Base-by-base conservation (phyloP, 495 filamentous ascomycete species). In the Bathelium albidoporum region DNA sequence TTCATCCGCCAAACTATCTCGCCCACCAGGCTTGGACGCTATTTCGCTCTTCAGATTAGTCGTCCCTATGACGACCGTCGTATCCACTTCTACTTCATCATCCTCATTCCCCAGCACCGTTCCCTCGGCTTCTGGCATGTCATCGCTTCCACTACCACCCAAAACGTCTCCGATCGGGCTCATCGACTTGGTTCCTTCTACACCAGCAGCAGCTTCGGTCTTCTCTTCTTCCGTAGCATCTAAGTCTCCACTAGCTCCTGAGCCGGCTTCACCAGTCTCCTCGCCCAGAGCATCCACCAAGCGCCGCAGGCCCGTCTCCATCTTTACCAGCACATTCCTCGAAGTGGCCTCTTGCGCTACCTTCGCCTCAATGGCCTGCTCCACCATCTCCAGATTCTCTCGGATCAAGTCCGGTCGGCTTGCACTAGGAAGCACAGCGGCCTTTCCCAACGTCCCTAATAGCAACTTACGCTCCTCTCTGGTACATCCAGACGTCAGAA, bases 391-490 rank as follows among this genome's bases (percentile, higher is more conserved):
- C 63, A 73, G 32, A 73, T 81, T 7, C 66, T 67, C 41, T 36
- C 65, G 55, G 68, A 63, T 73, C 67, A 39, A 71, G 70, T 39
- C 71, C 2, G 75, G 71, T 9, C 32, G 59, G 29, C 63, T 65
- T 4, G 44, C 58, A 16, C 60, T 63, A 83, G 81, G 1, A 14
- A 89, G 83, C 63, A 97, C 81, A 73, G 90, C 86, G 16, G 96
- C 79, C 75, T 97, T 98, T 61, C 82, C 85, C 26, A 97, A 79
- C 45, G 97, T 81, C 2, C 84, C 76, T 61, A 90, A 82, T 29
- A 96, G 76, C 3, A 87, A 77, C 76, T 95, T 97, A 73, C 85
- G 88, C 74, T 97, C 92, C 69, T 96, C 91, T 73, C 84, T 85
- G 43, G 65, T 67, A 65, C 78, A 85, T n/a, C 77, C 79, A 66